Evolutionary conservation across 495 filamentous ascomycete species (phyloP).

Genomic region (Lepidopterella palustris): DNA sequence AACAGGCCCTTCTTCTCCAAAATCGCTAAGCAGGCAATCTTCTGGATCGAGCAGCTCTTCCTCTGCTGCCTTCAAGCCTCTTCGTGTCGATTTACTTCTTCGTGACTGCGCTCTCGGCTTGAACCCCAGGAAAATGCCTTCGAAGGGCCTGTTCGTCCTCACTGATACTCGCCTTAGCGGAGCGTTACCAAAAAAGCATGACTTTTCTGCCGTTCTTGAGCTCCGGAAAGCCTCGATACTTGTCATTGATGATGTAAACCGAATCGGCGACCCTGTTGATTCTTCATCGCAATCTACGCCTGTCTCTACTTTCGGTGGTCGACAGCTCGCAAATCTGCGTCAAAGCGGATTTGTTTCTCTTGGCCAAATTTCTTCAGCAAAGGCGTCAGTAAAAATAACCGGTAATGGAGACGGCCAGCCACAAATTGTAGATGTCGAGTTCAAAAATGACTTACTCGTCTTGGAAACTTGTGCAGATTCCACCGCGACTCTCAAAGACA

Average conservation of each 20-base stretch:
- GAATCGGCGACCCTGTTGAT: conserved; percentile 33
- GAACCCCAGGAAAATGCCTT: conserved; percentile 68
- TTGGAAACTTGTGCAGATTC: conserved; percentile 96
- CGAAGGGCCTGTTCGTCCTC: conserved; percentile 70
- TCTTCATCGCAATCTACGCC: background rate
- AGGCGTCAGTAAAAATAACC: conserved; percentile 52
- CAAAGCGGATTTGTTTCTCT: conserved; percentile 74
- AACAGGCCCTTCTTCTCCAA: conserved; percentile 44
- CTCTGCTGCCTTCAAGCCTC: conserved; percentile 38
- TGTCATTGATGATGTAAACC: conserved; percentile 68
- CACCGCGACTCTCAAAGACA: conserved; percentile 80
- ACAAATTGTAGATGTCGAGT: conserved; percentile 59
- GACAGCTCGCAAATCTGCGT: conserved; percentile 60
- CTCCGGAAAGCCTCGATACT: conserved; percentile 75
- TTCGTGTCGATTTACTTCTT: conserved; percentile 66
- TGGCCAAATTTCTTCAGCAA: conserved; percentile 74
- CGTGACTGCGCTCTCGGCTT: conserved; percentile 76
- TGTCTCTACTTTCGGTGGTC: conserved; percentile 42
- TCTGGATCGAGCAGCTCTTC: conserved; percentile 31
- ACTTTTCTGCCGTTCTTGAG: conserved; percentile 55
- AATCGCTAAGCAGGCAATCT: conserved; percentile 23
- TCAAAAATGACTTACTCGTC: conserved; percentile 78
- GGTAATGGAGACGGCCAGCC: conserved; percentile 50
- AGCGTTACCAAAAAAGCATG: conserved; percentile 52
- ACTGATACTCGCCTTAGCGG: conserved; percentile 66